phyloP scores from a whole-genome alignment of 768 basidiomycete genomes.

The Kondoa malvinella region DNA sequence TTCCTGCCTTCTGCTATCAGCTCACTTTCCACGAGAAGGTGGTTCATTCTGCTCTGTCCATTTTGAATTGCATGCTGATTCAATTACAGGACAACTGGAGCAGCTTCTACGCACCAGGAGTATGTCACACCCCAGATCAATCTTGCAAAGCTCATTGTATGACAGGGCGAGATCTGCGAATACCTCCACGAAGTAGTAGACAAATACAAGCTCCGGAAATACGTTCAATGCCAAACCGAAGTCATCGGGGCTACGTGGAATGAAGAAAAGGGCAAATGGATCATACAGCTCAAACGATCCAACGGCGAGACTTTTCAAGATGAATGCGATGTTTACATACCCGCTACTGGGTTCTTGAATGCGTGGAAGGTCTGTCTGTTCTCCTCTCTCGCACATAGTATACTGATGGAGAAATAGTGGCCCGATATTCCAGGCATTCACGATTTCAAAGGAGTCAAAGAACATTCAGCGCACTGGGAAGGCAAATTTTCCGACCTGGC shows the following conservation, averaged over 20 bases:
- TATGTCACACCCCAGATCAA: too few relatives aligned
- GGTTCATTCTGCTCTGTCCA: too few relatives aligned
- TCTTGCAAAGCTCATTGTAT: too few relatives aligned
- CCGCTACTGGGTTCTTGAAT: constrained; percentile 32
- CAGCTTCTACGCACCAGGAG: background rate
- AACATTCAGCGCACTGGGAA: constrained; percentile 2
- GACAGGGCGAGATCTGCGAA: background rate
- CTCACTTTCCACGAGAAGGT: background rate
- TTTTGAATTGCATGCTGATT: background rate
- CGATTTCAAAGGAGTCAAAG: background rate
- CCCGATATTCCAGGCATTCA: background rate
- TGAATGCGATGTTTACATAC: background rate
- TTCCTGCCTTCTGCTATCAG: background rate
- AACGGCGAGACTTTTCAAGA: background rate
- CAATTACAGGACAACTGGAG: background rate
- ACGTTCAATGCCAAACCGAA: background rate
- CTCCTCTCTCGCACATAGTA: background rate
- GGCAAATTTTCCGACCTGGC: background rate
- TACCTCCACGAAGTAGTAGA: background rate
- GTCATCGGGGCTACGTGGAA: background rate
- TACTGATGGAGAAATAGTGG: background rate
- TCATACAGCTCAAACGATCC: background rate
- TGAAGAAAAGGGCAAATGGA: constrained; percentile 1
- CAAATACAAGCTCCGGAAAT: background rate
- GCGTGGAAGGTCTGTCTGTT: constrained; percentile 34